phyloP scores from a whole-genome alignment of 1,139 yeast species.

The Blastobotrys proliferans region DNA sequence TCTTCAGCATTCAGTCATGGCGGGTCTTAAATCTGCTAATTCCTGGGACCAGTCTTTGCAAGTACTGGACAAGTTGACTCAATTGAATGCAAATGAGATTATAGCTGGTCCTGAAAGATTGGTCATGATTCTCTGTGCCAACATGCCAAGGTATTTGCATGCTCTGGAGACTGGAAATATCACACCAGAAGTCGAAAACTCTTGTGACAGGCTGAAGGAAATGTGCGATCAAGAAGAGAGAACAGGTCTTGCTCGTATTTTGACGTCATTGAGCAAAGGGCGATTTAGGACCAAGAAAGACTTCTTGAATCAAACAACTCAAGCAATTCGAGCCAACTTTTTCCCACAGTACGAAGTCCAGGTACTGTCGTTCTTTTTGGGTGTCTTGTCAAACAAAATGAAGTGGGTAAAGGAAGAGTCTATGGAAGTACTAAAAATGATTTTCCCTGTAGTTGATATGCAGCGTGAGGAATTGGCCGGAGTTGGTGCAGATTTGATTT shows the following conservation, averaged over 20 bases:
- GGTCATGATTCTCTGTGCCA: conserved; percentile 67
- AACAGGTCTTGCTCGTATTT: conserved; percentile 62
- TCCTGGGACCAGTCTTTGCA: conserved; percentile 76
- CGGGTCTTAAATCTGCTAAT: conserved; percentile 76
- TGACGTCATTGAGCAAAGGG: conserved; percentile 70
- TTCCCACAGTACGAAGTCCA: conserved; percentile 77
- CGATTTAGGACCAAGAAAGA: conserved; percentile 86
- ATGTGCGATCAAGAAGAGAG: conserved; percentile 60
- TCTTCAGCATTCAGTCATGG: conserved; percentile 68
- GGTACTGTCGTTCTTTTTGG: conserved; percentile 67
- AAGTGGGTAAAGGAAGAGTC: conserved; percentile 80
- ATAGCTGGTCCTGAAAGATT: conserved; percentile 65
- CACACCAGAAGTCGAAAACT: conserved; percentile 29
- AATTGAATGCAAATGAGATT: conserved; percentile 66
- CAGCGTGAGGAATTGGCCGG: conserved; percentile 77
- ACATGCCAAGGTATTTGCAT: conserved; percentile 79
- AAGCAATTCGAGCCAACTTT: conserved; percentile 60
- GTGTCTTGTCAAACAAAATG: conserved; percentile 70
- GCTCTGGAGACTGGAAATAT: conserved; percentile 61
- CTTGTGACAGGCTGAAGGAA: conserved; percentile 41
- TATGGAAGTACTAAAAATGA: conserved; percentile 64
- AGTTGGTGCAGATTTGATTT: conserved; percentile 90
- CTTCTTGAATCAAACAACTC: conserved; percentile 74
- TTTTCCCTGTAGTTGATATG: conserved; percentile 75
- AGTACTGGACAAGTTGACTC: conserved; percentile 67